Evolutionary conservation across 108 stramenopile genomes (phyloP).

Genomic region (Cyclostephanos tholiformis): DNA sequence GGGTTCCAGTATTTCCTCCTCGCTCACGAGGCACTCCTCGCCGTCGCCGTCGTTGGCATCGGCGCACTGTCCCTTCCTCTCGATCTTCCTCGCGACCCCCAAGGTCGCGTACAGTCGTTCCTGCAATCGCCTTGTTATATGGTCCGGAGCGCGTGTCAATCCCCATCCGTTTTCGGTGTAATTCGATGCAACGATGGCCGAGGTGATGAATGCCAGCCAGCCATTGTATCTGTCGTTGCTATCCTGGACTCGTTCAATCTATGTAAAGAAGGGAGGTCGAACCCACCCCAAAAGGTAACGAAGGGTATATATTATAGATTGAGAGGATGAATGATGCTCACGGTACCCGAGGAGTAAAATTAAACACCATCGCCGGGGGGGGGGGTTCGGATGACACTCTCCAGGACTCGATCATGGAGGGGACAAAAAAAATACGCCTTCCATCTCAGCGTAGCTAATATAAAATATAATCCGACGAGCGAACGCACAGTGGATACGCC

Average conservation of each 20-base stretch:
- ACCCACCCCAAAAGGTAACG: background rate
- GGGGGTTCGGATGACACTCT: too few relatives aligned
- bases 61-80: background rate
- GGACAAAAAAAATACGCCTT: background rate
- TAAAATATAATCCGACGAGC: background rate
- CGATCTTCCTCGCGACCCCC: slow-evolving; percentile 9
- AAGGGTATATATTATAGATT: too few relatives aligned
- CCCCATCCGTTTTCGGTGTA: slow-evolving; percentile 74
- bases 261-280: background rate
- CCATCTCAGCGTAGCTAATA: background rate
- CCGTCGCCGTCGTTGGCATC: too few relatives aligned
- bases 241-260: slow-evolving; percentile 54
- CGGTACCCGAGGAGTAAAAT: too few relatives aligned
- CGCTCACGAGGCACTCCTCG: slow-evolving; percentile 10
- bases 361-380: too few relatives aligned
- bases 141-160: slow-evolving; percentile 45
- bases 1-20: slow-evolving; percentile 5
- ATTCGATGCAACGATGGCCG: slow-evolving; percentile 53
- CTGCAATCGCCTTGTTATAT: slow-evolving; percentile 35
- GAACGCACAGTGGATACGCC: too few relatives aligned
- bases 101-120: slow-evolving; percentile 21
- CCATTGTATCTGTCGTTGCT: slow-evolving; percentile 56
- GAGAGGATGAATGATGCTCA: too few relatives aligned
- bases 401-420: background rate
- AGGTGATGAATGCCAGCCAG: slow-evolving; percentile 58